Percentiles rank a stretch among this genome's conserved stretches.
These are phyloP conservation scores for Monosporascus sp. DNA, from an alignment of 2,329 filamentous ascomycete genomes.

Conservation along the genomic window DNA sequence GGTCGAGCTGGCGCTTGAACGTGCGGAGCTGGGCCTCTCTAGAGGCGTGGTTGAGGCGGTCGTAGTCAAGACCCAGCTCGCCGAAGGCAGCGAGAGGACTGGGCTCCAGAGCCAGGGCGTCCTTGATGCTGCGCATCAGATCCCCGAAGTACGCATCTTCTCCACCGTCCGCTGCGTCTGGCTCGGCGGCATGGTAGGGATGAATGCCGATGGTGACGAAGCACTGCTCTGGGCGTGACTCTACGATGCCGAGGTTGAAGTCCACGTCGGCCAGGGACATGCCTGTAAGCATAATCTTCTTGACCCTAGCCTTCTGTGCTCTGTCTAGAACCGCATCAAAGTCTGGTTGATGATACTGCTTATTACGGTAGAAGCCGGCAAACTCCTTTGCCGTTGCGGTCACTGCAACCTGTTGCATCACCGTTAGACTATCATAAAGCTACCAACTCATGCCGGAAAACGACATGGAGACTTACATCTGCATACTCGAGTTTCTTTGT, in stretches of 20 bases:
- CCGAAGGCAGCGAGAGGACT: constrained; percentile 39
- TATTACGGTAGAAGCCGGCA: constrained; percentile 43
- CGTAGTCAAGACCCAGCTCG: constrained; percentile 46
- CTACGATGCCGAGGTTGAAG: constrained; percentile 23
- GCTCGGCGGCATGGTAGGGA: constrained; percentile 42
- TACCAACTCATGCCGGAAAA: not conserved
- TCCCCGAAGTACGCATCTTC: constrained; percentile 15
- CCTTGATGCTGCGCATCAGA: constrained; percentile 16
- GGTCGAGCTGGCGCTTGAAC: constrained; percentile 36
- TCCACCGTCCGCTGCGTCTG: constrained; percentile 19
- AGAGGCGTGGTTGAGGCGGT: constrained; percentile 35
- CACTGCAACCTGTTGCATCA: constrained; percentile 26
- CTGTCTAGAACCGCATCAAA: constrained; percentile 37
- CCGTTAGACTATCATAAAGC: not conserved
- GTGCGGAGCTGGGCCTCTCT: constrained; percentile 35
- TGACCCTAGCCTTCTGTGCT: constrained; percentile 33
- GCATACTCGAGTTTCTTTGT: constrained; percentile 1
- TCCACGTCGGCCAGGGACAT: constrained; percentile 28
- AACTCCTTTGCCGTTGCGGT: constrained; percentile 38
- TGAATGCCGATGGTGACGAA: constrained; percentile 44
- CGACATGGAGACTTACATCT: constrained; percentile 1
- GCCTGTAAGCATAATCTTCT: constrained; percentile 36
- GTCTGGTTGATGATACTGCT: constrained; percentile 41
- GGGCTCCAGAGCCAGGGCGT: constrained; percentile 17
- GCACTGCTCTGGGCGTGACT: constrained; percentile 27